Conservation (phyloP, 2,329 filamentous ascomycete genomes). For the Beauveria sp. region DNA sequence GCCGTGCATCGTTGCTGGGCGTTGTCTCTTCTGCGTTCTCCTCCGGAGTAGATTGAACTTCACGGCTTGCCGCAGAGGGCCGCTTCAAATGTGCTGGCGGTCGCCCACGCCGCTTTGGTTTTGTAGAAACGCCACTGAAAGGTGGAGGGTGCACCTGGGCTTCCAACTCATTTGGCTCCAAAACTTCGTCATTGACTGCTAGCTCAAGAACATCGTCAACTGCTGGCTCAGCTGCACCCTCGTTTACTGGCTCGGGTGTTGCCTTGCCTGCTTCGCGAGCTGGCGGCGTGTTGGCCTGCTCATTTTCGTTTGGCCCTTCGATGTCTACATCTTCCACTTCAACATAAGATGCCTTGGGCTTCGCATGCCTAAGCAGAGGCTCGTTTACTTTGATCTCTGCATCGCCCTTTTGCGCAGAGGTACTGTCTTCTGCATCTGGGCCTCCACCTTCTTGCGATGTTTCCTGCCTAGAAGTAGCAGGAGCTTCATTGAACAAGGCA, state of each 20-base stretch:
- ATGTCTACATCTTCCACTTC: constrained; percentile 36
- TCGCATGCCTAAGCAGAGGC: constrained; percentile 44
- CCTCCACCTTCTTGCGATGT: constrained; percentile 12
- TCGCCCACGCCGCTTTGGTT: constrained; percentile 16
- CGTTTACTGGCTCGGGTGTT: neutral
- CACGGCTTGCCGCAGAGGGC: constrained; percentile 12
- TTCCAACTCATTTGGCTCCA: neutral
- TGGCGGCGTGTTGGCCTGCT: neutral
- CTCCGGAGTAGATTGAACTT: constrained; percentile 14
- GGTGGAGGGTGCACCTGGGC: neutral
- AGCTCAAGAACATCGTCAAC: neutral
- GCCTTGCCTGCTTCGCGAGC: neutral
- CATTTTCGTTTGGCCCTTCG: constrained; percentile 18
- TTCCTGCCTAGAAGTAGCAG: constrained; percentile 15
- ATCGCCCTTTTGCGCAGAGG: constrained; percentile 12
- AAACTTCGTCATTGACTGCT: neutral
- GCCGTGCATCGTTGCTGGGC: constrained; percentile 15
- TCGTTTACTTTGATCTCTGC: constrained; percentile 31
- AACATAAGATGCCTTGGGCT: constrained; percentile 42
- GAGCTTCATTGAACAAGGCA: constrained; percentile 35
- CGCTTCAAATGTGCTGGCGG: constrained; percentile 11
- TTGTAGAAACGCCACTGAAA: neutral
- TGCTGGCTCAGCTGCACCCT: neutral
- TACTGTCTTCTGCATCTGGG: constrained; percentile 11
- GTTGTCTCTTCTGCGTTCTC: neutral